Base-by-base conservation (phyloP, 257 asterid genomes). In the Solanum okadae region DNA sequence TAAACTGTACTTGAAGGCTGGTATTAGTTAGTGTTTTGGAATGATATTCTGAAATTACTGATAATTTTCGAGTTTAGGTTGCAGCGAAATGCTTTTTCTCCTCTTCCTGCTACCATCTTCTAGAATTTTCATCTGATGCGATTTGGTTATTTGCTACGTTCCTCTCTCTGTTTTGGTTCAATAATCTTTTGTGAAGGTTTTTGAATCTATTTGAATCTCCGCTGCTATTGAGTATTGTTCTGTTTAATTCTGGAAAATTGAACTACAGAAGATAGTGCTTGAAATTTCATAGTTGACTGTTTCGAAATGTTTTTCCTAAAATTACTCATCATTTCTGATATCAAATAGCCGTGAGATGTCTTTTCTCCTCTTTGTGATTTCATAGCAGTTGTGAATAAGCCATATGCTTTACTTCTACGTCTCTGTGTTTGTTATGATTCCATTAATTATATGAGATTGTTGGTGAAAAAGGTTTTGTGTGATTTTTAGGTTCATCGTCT, bases 391-490 rank as follows among this genome's bases (percentile, higher is more conserved):
- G 35, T 75, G 52, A 75, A 34, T 75, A 75, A 35, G 82, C 49
- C 46, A 23, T 75, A 22, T 75, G 31, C 31, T 73, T 65, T 34
- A 49, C 20, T 63, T 18, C 12, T 10, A 10, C 93, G 82, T 82
- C 70, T 56, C 23, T 88, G 79, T 89, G 84, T 89, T 86, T 76
- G 88, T 13, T 87, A 52, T 27, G 29, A 34, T 59, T 73, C 49
- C n/a, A 75, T 75, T 75, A 75, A 15, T 75, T 35, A 34, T 75
- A 75, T 75, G 82, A 35, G 31, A 75, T 75, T 35, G 49, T 75
- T 3, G 18, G 10, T 73, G 82, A 35, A 73, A 35, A 73, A 72
- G 34, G 83, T 38, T 38, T 76, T 23, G 42, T 75, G 59, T 37
- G 56, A 37, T 37, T 37, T 35, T 37, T 35, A 76, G 52, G 52